Percentiles rank a stretch among this genome's conserved stretches.
These are phyloP conservation scores for Papiliotrema laurentii DNA, from an alignment of 1,284 basidiomycete genomes.

Conservation along the genomic window DNA sequence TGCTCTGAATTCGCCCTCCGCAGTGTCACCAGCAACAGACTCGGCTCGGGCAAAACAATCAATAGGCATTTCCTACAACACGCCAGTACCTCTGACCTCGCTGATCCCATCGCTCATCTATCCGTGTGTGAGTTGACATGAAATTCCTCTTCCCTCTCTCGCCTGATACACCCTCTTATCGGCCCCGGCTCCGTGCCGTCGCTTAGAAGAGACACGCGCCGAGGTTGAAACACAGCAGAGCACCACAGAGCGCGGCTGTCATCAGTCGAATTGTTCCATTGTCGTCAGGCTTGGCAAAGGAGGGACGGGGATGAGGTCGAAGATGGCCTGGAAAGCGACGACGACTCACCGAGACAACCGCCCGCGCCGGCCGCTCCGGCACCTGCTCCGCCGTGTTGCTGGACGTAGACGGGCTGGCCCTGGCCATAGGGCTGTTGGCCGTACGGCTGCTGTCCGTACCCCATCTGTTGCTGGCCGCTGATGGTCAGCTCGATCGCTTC, in stretches of 20 bases:
- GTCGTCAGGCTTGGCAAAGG: not conserved
- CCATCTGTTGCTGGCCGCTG: conserved; percentile 3
- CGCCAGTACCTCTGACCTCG: too few species aligned
- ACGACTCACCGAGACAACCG: conserved; percentile 5
- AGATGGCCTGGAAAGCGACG: not conserved
- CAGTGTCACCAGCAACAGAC: too few species aligned
- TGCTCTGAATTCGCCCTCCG: too few species aligned
- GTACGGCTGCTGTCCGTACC: conserved; percentile 3
- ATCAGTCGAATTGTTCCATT: not conserved
- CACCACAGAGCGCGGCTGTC: conserved; percentile 2
- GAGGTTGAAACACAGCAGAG: conserved; percentile 4
- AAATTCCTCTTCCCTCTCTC: too few species aligned
- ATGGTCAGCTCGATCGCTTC: not conserved
- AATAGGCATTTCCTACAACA: not conserved
- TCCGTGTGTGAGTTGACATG: too few species aligned
- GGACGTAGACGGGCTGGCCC: not conserved
- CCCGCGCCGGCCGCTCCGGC: not conserved
- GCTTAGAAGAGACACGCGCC: conserved; percentile 3
- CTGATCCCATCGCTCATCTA: too few species aligned
- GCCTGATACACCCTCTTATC: too few species aligned
- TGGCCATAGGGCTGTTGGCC: conserved; percentile 4
- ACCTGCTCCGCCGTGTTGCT: not conserved
- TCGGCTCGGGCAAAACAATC: too few species aligned
- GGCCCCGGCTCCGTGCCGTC: too few species aligned
- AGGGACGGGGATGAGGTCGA: not conserved